Conservation (phyloP, 2,329 filamentous ascomycete species). For the Trichoderma pleuroti region DNA sequence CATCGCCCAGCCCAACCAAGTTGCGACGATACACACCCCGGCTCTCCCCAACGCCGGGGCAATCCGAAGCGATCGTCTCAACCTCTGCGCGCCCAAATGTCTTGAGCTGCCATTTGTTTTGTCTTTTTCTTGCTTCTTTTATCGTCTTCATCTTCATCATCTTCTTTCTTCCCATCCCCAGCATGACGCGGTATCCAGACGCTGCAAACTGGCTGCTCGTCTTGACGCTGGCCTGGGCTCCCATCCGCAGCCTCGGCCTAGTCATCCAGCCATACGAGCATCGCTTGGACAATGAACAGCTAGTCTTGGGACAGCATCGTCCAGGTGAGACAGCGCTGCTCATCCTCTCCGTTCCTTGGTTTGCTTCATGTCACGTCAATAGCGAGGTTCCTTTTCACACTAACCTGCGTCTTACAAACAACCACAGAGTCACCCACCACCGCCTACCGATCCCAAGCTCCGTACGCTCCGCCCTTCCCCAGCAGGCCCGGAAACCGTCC, state of each 20-base stretch:
- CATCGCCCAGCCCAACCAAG: not conserved
- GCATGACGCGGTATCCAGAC: constrained; percentile 1
- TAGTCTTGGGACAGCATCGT: not conserved
- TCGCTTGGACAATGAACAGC: not conserved
- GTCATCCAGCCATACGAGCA: not conserved
- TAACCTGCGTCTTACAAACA: not conserved
- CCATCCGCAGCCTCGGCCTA: not conserved
- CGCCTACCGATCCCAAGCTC: constrained; percentile 8
- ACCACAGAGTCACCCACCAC: not conserved
- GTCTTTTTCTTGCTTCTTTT: not conserved
- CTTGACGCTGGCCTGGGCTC: not conserved
- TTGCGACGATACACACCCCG: not conserved
- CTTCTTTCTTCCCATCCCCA: not conserved
- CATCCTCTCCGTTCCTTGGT: not conserved
- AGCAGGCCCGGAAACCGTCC: constrained; percentile 20
- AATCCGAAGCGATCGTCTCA: not conserved
- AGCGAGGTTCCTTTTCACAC: not conserved
- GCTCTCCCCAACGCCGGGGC: constrained; percentile 2
- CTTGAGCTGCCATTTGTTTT: not conserved
- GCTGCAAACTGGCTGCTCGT: not conserved
- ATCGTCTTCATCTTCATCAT: not conserved
- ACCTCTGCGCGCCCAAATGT: not conserved
- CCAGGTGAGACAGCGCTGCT: not conserved
- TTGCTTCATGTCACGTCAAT: not conserved
- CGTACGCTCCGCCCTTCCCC: constrained; percentile 1